Evolutionary conservation across 2,329 filamentous ascomycete genomes (phyloP), one percentile per base, ranked within the genome.

Genomic region (Venturia effusa): DNA sequence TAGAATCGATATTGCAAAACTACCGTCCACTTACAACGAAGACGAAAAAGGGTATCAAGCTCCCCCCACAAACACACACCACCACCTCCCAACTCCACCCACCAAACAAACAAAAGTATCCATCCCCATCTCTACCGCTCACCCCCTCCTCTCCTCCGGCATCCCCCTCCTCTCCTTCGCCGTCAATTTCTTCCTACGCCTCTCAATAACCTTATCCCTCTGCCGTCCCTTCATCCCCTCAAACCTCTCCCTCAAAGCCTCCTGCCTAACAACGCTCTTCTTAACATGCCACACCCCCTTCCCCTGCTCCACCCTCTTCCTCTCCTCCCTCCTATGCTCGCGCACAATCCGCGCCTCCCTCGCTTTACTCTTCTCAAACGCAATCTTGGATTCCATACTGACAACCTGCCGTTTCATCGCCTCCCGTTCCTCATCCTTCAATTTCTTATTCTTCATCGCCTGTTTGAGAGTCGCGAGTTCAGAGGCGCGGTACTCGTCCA

Each of bases 201-300:
- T 83, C 81, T 95, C 91, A 70, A 97, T 90, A 17, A 88, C 86
- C 78, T 87, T 88, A 67, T 95, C 89, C 66, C 92, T 84, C 76
- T 97, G 87, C 74, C 87, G 88, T 73, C 88, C 88, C 76, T 90
- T 94, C 88, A 97, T 88, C 66, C 84, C 83, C 69, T 87, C 83
- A 76, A 89, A 97, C 73, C 88, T 85, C 70, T 94, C 87, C 71
- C 89, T 80, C 67, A 97, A 79, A 64, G 92, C 80, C 75, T 88
- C 80, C 80, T 93, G 91, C 86, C 94, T 96, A 80, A 94, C 84
- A 77, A 97, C 93, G 71, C 80, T 79, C 79, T 87, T 88, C 84
- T 99, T 99, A 70, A 97, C 79, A 76, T 90, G 97, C 78, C 92
- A 99, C 0, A 94, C 93, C 73, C 83, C 85, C 84, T 97, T 97